phyloP scores from a whole-genome alignment of 345 rosid species.

The Pistacia atlantica region DNA sequence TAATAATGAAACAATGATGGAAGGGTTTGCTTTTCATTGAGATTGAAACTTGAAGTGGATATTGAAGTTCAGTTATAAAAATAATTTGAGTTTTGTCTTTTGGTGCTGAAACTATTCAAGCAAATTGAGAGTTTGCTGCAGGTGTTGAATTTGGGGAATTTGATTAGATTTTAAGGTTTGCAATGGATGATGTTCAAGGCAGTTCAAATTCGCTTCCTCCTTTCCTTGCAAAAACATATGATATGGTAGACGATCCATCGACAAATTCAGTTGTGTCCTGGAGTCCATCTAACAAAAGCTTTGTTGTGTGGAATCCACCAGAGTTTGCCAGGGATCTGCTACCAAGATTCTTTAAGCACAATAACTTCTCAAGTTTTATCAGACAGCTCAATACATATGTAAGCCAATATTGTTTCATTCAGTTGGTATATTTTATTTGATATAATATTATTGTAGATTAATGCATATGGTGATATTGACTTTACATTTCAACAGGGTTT shows the following conservation, averaged over 20 bases:
- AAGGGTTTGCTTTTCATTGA: constrained; percentile 11
- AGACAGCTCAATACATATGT: constrained; percentile 97
- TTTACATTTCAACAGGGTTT: constrained; percentile 63
- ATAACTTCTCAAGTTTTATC: constrained; percentile 92
- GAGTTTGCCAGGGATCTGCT: constrained; percentile 77
- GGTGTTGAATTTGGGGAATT: constrained; percentile 15
- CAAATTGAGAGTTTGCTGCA: neutral
- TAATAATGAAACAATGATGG: neutral
- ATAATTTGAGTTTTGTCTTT: neutral
- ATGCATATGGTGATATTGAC: constrained; percentile 11
- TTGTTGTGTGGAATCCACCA: constrained; percentile 73
- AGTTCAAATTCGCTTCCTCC: constrained; percentile 81
- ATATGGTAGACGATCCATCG: constrained; percentile 88
- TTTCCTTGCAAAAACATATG: constrained; percentile 78
- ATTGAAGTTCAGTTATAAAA: neutral
- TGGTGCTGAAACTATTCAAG: neutral
- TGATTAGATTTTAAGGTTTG: constrained; percentile 9
- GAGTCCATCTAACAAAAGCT: constrained; percentile 68
- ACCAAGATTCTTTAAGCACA: constrained; percentile 90
- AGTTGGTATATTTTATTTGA: neutral
- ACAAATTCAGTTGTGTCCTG: constrained; percentile 77
- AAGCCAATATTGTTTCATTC: constrained; percentile 29
- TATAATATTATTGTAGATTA: neutral
- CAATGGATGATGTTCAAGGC: constrained; percentile 79
- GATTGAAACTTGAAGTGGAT: neutral